A percentile compares a stretch with the other conserved stretches of the same genome.
phyloP scores from a whole-genome alignment of 352 stramenopile genomes.

The Phytophthora colocasiae region DNA sequence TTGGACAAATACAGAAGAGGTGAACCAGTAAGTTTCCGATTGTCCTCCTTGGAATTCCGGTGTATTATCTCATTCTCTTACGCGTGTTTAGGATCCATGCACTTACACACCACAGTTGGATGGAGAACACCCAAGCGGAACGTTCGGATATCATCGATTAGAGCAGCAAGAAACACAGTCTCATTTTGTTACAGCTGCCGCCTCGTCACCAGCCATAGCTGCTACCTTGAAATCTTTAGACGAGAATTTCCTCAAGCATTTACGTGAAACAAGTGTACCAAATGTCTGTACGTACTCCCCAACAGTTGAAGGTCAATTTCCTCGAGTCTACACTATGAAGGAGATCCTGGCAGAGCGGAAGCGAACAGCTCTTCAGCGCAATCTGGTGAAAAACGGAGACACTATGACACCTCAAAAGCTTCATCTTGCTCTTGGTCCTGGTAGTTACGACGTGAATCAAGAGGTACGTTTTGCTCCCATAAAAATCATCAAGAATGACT shows the following conservation, averaged over 20 bases:
- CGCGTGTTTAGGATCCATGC: slow-evolving; percentile 42
- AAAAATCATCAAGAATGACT: neutral
- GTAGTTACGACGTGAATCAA: slow-evolving; percentile 60
- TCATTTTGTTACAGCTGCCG: slow-evolving; percentile 16
- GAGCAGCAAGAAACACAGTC: slow-evolving; percentile 18
- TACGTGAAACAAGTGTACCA: slow-evolving; percentile 13
- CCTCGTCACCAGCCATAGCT: slow-evolving; percentile 16
- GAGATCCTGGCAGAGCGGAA: slow-evolving; percentile 43
- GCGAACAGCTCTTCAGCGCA: slow-evolving; percentile 8
- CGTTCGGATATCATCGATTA: slow-evolving; percentile 44
- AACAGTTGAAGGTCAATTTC: slow-evolving; percentile 48
- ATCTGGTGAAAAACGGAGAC: slow-evolving; percentile 18
- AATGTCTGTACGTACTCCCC: slow-evolving; percentile 49
- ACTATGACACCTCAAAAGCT: slow-evolving; percentile 29
- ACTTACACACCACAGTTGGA: slow-evolving; percentile 43
- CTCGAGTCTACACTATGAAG: slow-evolving; percentile 45
- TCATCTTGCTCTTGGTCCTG: slow-evolving; percentile 52
- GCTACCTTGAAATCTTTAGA: slow-evolving; percentile 29
- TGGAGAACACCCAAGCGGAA: slow-evolving; percentile 24
- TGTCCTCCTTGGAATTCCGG: too few species aligned
- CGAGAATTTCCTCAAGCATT: slow-evolving; percentile 27
- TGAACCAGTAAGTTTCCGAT: slow-evolving; percentile 42
- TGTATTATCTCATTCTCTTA: neutral
- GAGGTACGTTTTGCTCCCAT: slow-evolving; percentile 35
- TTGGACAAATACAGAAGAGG: slow-evolving; percentile 43